Percentiles rank a stretch among this genome's conserved stretches.
These are phyloP conservation scores for Blastosporella zonata DNA, from an alignment of 1,284 basidiomycete species.

Conservation along the genomic window DNA sequence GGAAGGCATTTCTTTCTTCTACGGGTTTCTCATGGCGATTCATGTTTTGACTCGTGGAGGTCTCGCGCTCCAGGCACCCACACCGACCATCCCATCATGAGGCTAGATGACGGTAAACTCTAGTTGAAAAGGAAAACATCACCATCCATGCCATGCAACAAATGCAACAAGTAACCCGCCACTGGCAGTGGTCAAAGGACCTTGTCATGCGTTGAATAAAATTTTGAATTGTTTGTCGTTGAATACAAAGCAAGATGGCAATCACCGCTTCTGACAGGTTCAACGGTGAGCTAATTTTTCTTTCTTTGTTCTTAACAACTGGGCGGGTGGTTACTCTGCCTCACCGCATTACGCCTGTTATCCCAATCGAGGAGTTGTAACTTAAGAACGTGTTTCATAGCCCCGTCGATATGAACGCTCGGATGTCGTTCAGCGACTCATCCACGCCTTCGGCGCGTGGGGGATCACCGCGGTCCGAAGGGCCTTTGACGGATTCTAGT, in stretches of 20 bases:
- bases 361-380: conserved; percentile 1
- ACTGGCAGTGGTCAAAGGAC: too few relatives aligned
- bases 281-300: conserved; percentile 5
- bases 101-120: too few relatives aligned
- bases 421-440: conserved; percentile 11
- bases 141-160: too few relatives aligned
- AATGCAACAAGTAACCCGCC: too few relatives aligned
- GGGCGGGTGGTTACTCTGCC: conserved; percentile 3
- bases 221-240: neutral
- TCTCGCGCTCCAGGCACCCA: too few relatives aligned
- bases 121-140: too few relatives aligned
- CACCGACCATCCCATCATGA: too few relatives aligned
- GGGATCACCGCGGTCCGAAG: conserved; percentile 19
- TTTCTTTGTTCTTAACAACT: conserved; percentile 3
- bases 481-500: conserved; percentile 5
- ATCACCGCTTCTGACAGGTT: conserved; percentile 1
- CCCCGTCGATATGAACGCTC: conserved; percentile 11
- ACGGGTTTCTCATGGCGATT: too few relatives aligned
- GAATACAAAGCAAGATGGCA: neutral
- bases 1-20: too few relatives aligned
- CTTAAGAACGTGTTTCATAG: conserved; percentile 17
- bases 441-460: conserved; percentile 16
- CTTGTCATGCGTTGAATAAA: too few relatives aligned
- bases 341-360: conserved; percentile 10
- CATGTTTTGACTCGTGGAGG: too few relatives aligned